Base-by-base conservation (phyloP, 1,139 yeast species). In the Protomyces inundatus region DNA sequence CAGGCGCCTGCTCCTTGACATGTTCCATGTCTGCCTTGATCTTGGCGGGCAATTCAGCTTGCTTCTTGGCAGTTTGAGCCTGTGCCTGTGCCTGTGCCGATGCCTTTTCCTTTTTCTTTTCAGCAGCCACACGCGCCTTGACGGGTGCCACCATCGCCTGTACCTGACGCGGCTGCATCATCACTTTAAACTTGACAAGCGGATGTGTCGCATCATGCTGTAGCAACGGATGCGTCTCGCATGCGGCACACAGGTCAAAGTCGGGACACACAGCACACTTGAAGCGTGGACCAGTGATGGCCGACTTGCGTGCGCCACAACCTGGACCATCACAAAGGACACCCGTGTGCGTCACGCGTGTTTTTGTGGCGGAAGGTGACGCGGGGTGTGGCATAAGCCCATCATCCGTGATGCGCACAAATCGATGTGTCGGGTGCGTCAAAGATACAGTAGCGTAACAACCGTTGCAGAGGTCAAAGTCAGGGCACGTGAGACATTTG, bases 251-350 rank as follows among this genome's bases (percentile, higher is more conserved):
- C 65, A 83, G 75, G 68, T 83, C 87, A 69, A 73, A 80, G 68
- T 83, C 80, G 0, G 71, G 67, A 69, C 87, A 83, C 23, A 78
- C 76, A 61, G 79, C 73, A 70, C 87, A 83, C 66, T 77, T 77
- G 73, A 76, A 84, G 57, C 86, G 77, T 32, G 69, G 69, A 0
- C 86, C 87, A 35, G 63, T 68, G 55, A 83, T 76, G 14, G 59
- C 52, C 30, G 35, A 33, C 35, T 54, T 46, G 23, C 54, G 16
- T 12, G 40, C 57, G 1, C 76, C 76, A 45, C 72, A 72, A 61
- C 71, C 67, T 65, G 84, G 81, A 16, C 75, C 73, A 67, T 82
- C 84, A 68, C 86, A 82, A 55, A 68, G 60, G 23, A 73, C 52
- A 14, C 67, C 64, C 9, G 42, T 16, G 60, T 73, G 75, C 9